Evolutionary conservation across 176 grass and related monocot species (phyloP), one percentile per base, ranked within the genome.

Genomic region (Hordeum vulgare): DNA sequence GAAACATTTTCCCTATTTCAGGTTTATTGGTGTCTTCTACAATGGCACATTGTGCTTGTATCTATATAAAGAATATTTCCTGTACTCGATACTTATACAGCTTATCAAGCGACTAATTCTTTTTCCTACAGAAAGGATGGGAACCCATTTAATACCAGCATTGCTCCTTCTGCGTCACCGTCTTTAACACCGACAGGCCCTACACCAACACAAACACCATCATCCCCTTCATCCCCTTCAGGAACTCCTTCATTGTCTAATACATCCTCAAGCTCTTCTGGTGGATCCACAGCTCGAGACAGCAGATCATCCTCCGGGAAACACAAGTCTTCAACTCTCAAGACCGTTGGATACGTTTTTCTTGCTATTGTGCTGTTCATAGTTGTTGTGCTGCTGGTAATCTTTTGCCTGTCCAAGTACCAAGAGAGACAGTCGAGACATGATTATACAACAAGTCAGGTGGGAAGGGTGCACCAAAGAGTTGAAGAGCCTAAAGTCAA

Each of bases 91-190:
- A 80, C 21, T 60, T 88, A 56, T 27, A 24, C 64, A 45, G 10
- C 27, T 66, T 57, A 57, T 34, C 1, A 70, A 61, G 31, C 69
- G 67, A 71, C 26, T 56, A 77, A 78, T 47, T 82, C 28, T 13
- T 85, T 61, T 89, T 82, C 39, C 9, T 86, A 58, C 91, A 99
- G 96, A 90, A 90, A 94, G 74, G 96, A 96, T 86, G 96, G 93
- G 14, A 99, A 99, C 57, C 96, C 96, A 41, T 99, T 99, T 80
- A 96, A 99, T 82, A 87, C 91, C 47, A 93, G 86, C 68, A 41
- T 74, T 75, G 49, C 87, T 85, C 82, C 88, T 61, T 89, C 96
- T 65, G 63, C 93, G 83, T 84, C 88, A 37, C 87, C 86, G 17
- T 71, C 90, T 21, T 85, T 77, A 36, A 81, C 85, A 74, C 81